Conservation (phyloP, 2,329 filamentous ascomycete species). For the Penicillium sp. region DNA sequence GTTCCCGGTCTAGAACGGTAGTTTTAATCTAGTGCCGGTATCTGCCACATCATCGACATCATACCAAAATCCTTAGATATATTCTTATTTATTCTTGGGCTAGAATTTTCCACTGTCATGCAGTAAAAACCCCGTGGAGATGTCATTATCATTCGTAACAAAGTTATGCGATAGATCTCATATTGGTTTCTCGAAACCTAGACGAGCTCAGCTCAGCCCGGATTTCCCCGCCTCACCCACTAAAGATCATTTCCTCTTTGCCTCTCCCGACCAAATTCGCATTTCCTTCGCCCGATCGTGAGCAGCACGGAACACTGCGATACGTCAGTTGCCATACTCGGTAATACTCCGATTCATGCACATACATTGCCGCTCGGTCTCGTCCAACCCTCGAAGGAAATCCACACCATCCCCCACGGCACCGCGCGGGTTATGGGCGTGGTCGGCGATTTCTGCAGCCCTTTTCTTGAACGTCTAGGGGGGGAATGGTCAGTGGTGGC, state of each 20-base stretch:
- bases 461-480: slow-evolving; percentile 72
- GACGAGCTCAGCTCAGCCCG: slow-evolving; percentile 30
- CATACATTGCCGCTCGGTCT: slow-evolving; percentile 72
- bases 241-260: slow-evolving; percentile 45
- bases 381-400: slow-evolving; percentile 83
- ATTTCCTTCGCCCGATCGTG: slow-evolving; percentile 71
- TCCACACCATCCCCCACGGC: slow-evolving; percentile 68
- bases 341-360: not conserved
- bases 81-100: too few species aligned
- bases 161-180: not conserved
- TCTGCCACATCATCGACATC: not conserved
- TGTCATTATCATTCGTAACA: not conserved
- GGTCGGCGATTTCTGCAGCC: slow-evolving; percentile 78
- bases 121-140: not conserved
- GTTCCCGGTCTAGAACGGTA: not conserved
- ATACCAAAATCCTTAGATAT: not conserved
- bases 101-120: not conserved
- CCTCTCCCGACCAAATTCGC: slow-evolving; percentile 68
- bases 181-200: not conserved
- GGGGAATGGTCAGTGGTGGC: not conserved
- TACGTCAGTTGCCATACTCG: slow-evolving; percentile 17
- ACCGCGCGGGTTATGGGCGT: slow-evolving; percentile 79
- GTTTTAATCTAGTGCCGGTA: not conserved
- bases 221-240: not conserved
- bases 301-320: slow-evolving; percentile 64